Evolutionary conservation across 139 green algal species (phyloP).

Genomic region (Coelastrella sp.): DNA sequence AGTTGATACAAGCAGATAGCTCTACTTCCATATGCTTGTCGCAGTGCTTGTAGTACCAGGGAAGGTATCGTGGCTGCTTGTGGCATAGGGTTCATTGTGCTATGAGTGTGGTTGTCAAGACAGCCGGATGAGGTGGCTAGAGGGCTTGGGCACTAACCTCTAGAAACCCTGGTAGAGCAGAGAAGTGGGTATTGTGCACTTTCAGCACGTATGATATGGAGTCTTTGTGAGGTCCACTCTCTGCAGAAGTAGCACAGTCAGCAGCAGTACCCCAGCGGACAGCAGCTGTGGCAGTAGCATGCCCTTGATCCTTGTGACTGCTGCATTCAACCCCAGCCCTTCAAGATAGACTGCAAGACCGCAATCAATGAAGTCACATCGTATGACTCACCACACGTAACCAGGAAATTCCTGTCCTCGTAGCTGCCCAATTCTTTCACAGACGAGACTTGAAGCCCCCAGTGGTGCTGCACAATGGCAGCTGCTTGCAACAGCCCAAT

Average conservation of each 20-base stretch:
- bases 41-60: too few relatives aligned
- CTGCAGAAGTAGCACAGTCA: not conserved
- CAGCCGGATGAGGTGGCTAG: not conserved
- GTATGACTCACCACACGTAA: not conserved
- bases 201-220: not conserved
- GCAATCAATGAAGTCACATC: not conserved
- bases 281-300: not conserved
- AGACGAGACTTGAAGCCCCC: not conserved
- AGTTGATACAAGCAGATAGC: too few relatives aligned
- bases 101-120: not conserved
- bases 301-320: not conserved
- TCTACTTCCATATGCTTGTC: too few relatives aligned
- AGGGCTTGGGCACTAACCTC: not conserved
- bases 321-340: not conserved
- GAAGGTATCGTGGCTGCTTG: too few relatives aligned
- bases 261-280: not conserved
- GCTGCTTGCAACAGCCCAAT: not conserved
- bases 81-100: not conserved
- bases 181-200: slow-evolving; percentile 6
- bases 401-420: slow-evolving; percentile 36
- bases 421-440: slow-evolving; percentile 31
- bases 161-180: slow-evolving; percentile 28
- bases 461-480: not conserved
- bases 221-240: too few relatives aligned
- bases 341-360: not conserved